Base-by-base conservation (phyloP, 2,329 filamentous ascomycete species). In the Colletotrichum liriopes region DNA sequence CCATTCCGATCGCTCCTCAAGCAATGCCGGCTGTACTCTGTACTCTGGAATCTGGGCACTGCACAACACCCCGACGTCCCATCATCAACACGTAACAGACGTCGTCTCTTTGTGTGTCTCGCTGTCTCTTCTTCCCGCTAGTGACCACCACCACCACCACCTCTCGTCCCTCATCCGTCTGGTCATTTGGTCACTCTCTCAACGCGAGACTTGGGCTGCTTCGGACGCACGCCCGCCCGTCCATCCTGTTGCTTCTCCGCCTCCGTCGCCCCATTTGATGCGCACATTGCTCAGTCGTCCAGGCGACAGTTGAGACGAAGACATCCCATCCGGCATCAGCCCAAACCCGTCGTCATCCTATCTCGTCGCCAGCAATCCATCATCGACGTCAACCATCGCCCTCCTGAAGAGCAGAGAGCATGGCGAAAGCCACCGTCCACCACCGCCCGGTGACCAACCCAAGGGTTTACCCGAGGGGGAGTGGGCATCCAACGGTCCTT, bases 271-370 rank as follows among this genome's bases (percentile, higher is more conserved):
- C 12, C 37, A 54, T 11, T 51, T 18, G 14, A 49, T 23, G 45
- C 43, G 20, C 43, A 39, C 64, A 47, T 35, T 56, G 23, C 18
- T 16, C 60, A 51, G 56, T 59, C 35, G 58, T 69, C 49, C 59
- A 47, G 47, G 45, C 23, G n/a, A 26, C 20, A 43, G 60, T 72
- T 72, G 52, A 72, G 70, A 70, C 66, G 66, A 61, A 59, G n/a
- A 29, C 11, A 32, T 64, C 52, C 26, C 39, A 43, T 18, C 35
- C 47, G 32, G 32, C 32, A 49, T 69, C 70, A 56, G 47, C 54
- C 23, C 54, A 70, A 16, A 7, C 2, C 39, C 69, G 39, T 72
- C 69, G 45, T 72, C 69, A 59, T 72, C 52, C 56, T 59, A 58
- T 62, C 64, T 67, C 47, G 39, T 18, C 6, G 26, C 14, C 45